Base-by-base conservation (phyloP, 768 basidiomycete genomes). In the Lactarius psammicola region DNA sequence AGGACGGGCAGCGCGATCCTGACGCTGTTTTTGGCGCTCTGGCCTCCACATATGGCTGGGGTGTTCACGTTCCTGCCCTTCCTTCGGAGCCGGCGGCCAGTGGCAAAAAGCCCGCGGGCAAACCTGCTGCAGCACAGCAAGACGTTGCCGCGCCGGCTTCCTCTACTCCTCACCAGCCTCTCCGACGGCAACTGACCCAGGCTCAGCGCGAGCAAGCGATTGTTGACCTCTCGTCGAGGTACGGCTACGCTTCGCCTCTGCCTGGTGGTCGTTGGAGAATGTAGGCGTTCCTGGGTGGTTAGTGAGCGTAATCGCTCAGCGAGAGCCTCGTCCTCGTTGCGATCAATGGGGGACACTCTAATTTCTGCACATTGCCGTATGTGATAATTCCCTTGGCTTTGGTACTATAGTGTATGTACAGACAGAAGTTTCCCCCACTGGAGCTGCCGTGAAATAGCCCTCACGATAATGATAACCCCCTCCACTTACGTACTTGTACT, bases 131-230 rank as follows among this genome's bases (percentile, higher is more conserved):
- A 9, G 8, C 18, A 34, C 10, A 20, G 30, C n/a, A 28, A 26
- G 11, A 31, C 36, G 18, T 49, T 20, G 15, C 36, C 38, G 13
- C 26, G 17, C 4, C 36, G 7, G 15, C 23, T 30, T 30, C 60
- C n/a, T 36, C 44, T 15, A 8, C 33, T 11, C 26, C 60, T 26
- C 34, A 36, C 28, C 60, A 40, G 51, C 34, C 60, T 18, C 23
- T 49, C 51, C 60, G 20, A 36, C 36, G 15, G 26, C 51, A 18
- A 17, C 30, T 54, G 9, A 62, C 34, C 17, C 51, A 62, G 30
- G 53, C 60, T 23, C 60, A 62, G 7, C 60, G 60, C 33, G 51
- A 62, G 36, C 60, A 62, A 57, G 62, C 55, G 3, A n/a, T 63
- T 17, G 55, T 34, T 2, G 62, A 56, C 17, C 38, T 56, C 20